A percentile compares a stretch with the other conserved stretches of the same genome.
Evolutionary conservation across 768 basidiomycete species (phyloP).

Genomic region (Suillus paluster): DNA sequence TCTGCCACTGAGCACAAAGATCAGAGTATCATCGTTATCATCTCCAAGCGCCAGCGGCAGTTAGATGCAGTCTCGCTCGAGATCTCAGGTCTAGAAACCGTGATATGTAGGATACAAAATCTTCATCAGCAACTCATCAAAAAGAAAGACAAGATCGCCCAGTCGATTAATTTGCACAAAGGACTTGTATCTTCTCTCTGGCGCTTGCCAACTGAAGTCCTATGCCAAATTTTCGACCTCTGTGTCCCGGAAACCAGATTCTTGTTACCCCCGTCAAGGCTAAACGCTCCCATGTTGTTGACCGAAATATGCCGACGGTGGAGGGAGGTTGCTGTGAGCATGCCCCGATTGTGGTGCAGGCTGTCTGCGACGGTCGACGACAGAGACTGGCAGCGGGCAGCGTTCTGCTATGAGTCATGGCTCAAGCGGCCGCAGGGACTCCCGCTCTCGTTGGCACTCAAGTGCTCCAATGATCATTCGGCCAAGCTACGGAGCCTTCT

Average conservation of each 20-base stretch:
- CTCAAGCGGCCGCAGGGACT: constrained; percentile 18
- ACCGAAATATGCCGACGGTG: constrained; percentile 48
- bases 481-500: constrained; percentile 14
- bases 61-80: constrained; percentile 17
- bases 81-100: constrained; percentile 15
- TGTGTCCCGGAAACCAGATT: constrained; percentile 31
- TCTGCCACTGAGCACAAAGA: constrained; percentile 15
- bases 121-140: constrained; percentile 20
- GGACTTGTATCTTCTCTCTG: constrained; percentile 37
- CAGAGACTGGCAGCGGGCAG: constrained; percentile 14
- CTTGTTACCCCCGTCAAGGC: neutral
- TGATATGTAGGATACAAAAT: constrained; percentile 17
- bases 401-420: constrained; percentile 17
- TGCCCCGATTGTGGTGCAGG: constrained; percentile 53
- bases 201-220: constrained; percentile 49
- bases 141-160: constrained; percentile 19
- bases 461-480: constrained; percentile 7
- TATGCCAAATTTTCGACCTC: constrained; percentile 49
- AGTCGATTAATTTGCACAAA: constrained; percentile 26
- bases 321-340: constrained; percentile 42
- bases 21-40: constrained; percentile 18
- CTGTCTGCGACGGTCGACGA: constrained; percentile 28
- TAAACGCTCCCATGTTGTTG: constrained; percentile 43
- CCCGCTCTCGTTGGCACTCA: constrained; percentile 27
- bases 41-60: constrained; percentile 19